Percentiles rank a stretch among this genome's conserved stretches.
phyloP scores from a whole-genome alignment of 2,329 filamentous ascomycete genomes.

The Penicillium paneum region DNA sequence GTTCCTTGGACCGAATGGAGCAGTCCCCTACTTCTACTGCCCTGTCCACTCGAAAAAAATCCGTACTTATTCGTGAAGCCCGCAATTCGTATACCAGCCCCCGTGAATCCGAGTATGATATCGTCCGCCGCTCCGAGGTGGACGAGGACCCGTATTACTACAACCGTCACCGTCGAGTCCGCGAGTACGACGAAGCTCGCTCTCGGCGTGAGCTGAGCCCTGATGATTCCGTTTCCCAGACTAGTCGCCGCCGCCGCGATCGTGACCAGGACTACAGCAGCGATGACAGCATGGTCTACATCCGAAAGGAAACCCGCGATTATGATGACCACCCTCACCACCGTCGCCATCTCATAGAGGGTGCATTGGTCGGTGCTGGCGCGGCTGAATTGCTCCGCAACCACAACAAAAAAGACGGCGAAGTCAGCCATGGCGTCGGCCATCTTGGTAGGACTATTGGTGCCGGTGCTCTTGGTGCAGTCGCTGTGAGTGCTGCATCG shows the following conservation, averaged over 20 bases:
- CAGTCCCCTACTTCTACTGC: slow-evolving; percentile 47
- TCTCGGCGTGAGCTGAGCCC: slow-evolving; percentile 49
- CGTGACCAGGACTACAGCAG: slow-evolving; percentile 50
- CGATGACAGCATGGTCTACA: slow-evolving; percentile 61
- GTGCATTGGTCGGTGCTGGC: slow-evolving; percentile 58
- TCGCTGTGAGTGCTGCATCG: slow-evolving; percentile 58
- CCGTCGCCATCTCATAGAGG: slow-evolving; percentile 59
- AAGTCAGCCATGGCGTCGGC: slow-evolving; percentile 51
- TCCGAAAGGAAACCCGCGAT: slow-evolving; percentile 50
- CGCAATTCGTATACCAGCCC: slow-evolving; percentile 49
- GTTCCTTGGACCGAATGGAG: slow-evolving; percentile 51
- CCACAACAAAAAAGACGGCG: slow-evolving; percentile 56
- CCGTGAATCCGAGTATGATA: slow-evolving; percentile 57
- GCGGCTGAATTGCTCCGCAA: slow-evolving; percentile 59
- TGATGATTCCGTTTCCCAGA: slow-evolving; percentile 53
- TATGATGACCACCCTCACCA: slow-evolving; percentile 50
- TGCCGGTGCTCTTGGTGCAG: slow-evolving; percentile 59
- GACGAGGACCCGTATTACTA: slow-evolving; percentile 61
- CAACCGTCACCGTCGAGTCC: slow-evolving; percentile 55
- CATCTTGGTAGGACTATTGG: slow-evolving; percentile 53
- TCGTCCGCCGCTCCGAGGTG: slow-evolving; percentile 57
- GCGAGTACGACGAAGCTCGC: slow-evolving; percentile 53
- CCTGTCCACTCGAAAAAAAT: slow-evolving; percentile 48
- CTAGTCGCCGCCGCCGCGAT: slow-evolving; percentile 41
- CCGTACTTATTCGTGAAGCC: slow-evolving; percentile 56